Conservation (phyloP, 257 asterid genomes). For the Gentiana macrophylla region DNA sequence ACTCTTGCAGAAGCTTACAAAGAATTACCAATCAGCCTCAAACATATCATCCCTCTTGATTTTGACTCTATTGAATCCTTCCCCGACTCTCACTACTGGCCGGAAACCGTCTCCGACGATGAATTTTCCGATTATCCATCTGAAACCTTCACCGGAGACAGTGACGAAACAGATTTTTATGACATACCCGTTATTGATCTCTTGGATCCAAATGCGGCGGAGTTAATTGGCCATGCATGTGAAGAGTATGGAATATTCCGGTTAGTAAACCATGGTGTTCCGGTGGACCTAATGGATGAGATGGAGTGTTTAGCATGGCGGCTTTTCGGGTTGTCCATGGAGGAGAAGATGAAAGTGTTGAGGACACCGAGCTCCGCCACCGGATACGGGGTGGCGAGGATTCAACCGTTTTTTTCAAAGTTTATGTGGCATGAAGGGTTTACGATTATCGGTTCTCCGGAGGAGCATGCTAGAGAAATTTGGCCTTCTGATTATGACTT, state of each 20-base stretch:
- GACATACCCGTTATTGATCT: constrained; percentile 41
- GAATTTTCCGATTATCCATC: not conserved
- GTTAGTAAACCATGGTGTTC: constrained; percentile 44
- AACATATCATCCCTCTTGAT: constrained; percentile 57
- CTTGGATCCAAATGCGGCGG: constrained; percentile 30
- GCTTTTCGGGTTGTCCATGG: constrained; percentile 42
- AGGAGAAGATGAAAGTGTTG: constrained; percentile 33
- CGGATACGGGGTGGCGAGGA: constrained; percentile 71
- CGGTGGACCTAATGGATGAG: constrained; percentile 22
- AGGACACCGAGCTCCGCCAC: constrained; percentile 46
- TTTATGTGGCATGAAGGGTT: constrained; percentile 92
- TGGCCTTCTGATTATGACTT: constrained; percentile 49
- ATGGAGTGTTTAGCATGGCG: constrained; percentile 38
- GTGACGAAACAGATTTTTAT: not conserved
- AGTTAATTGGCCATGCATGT: constrained; percentile 46
- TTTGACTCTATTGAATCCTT: constrained; percentile 30
- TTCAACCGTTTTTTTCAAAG: constrained; percentile 51
- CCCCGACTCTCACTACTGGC: constrained; percentile 65
- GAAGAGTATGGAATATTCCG: constrained; percentile 53
- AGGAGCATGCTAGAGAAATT: constrained; percentile 52
- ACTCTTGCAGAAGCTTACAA: constrained; percentile 45
- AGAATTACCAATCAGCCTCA: constrained; percentile 27
- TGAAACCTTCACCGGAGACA: not conserved
- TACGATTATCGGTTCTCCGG: constrained; percentile 60
- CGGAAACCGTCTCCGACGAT: constrained; percentile 6